These are phyloP conservation scores for Dendrobium officinale DNA, from an alignment of 106 monocot species.

Conservation along the genomic window DNA sequence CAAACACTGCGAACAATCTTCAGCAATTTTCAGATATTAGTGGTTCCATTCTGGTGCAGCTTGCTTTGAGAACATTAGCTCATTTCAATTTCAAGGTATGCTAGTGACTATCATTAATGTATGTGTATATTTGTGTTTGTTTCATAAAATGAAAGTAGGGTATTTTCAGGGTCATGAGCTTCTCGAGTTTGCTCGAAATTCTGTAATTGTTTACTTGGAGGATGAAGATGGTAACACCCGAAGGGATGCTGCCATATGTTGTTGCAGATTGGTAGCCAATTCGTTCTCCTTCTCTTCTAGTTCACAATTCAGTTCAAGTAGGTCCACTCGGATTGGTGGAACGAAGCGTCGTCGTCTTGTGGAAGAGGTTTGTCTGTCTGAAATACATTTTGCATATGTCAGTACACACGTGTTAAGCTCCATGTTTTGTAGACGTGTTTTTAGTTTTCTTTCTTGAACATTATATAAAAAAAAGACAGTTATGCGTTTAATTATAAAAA, in stretches of 20 bases:
- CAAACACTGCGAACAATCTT: conserved; percentile 26
- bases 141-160: conserved; percentile 1
- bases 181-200: conserved; percentile 83
- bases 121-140: not conserved
- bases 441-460: not conserved
- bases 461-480: not conserved
- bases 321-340: conserved; percentile 69
- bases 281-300: conserved; percentile 40
- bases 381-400: not conserved
- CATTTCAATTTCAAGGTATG: conserved; percentile 84
- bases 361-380: conserved; percentile 64
- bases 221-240: conserved; percentile 94
- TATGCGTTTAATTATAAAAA: not conserved
- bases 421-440: not conserved
- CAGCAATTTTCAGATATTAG: conserved; percentile 58
- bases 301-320: conserved; percentile 59
- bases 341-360: conserved; percentile 68
- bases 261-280: conserved; percentile 81
- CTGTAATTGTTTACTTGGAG: conserved; percentile 86
- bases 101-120: conserved; percentile 7
- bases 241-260: conserved; percentile 88
- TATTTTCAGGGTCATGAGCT: conserved; percentile 85
- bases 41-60: conserved; percentile 66
- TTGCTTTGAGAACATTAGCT: conserved; percentile 83
- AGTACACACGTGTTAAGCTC: not conserved